Percentiles rank a stretch among this genome's conserved stretches.
phyloP scores from a whole-genome alignment of 768 basidiomycete genomes.

The Podaxis sp. region DNA sequence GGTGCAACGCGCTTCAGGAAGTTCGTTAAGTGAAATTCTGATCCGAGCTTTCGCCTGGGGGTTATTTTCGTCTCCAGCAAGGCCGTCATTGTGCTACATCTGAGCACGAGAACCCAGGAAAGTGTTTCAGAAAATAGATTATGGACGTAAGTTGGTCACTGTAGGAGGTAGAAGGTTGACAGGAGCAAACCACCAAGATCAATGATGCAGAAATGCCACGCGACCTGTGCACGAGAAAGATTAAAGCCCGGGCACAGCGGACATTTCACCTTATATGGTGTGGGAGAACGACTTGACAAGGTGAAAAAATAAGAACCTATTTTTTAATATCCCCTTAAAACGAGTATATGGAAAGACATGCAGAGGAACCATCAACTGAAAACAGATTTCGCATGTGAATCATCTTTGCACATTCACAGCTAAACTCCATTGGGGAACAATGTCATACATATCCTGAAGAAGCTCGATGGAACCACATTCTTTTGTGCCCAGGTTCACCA shows the following conservation, averaged over 20 bases:
- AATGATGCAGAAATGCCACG: not conserved
- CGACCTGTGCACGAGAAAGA: conserved; percentile 4
- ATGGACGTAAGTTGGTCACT: not conserved
- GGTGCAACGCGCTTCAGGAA: not conserved
- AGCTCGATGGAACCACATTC: not conserved
- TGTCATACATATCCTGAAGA: not conserved
- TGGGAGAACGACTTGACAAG: not conserved
- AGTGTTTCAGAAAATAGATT: conserved; percentile 2
- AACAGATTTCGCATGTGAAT: not conserved
- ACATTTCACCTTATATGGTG: not conserved
- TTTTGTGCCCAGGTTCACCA: too few relatives aligned
- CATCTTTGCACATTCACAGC: not conserved
- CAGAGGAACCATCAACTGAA: not conserved
- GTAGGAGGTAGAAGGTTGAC: not conserved
- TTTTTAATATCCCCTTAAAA: not conserved
- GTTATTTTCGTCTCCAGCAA: not conserved
- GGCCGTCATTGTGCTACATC: not conserved
- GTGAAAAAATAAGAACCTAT: not conserved
- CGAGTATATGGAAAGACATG: not conserved
- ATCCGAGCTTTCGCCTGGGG: conserved; percentile 4
- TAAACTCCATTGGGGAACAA: not conserved
- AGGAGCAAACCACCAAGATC: not conserved
- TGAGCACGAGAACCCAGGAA: not conserved
- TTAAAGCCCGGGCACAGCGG: not conserved
- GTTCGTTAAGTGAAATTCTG: not conserved